phyloP scores from a whole-genome alignment of 1,139 yeast species.

The Lodderomyces metapsilosis region DNA sequence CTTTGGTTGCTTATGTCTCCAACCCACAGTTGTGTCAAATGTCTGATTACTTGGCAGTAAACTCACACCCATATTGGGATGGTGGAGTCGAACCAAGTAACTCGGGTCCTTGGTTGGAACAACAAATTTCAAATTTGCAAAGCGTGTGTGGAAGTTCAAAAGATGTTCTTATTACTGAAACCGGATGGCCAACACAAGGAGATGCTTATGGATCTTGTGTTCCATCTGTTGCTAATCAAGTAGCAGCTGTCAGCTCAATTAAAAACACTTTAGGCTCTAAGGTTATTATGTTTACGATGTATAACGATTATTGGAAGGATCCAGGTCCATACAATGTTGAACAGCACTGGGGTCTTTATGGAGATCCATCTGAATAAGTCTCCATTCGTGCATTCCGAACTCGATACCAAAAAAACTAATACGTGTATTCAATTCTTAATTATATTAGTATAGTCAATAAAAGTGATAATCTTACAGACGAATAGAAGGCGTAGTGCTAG shows the following conservation, averaged over 20 bases:
- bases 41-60: slow-evolving; percentile 79
- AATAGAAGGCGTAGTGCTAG: no score
- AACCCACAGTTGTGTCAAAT: slow-evolving; percentile 69
- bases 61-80: slow-evolving; percentile 81
- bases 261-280: slow-evolving; percentile 52
- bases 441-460: slow-evolving; percentile 2
- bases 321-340: slow-evolving; percentile 68
- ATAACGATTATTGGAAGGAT: slow-evolving; percentile 75
- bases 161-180: slow-evolving; percentile 63
- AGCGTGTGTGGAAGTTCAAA: slow-evolving; percentile 63
- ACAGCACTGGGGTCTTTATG: slow-evolving; percentile 68
- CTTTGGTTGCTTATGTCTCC: slow-evolving; percentile 69
- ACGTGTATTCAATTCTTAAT: background rate
- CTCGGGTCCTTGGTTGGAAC: slow-evolving; percentile 69
- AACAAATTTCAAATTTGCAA: slow-evolving; percentile 66
- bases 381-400: background rate
- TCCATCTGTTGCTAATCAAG: slow-evolving; percentile 65
- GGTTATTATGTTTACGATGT: slow-evolving; percentile 67
- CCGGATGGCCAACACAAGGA: slow-evolving; percentile 84
- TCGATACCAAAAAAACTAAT: background rate
- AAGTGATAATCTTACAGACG: background rate
- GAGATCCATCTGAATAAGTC: slow-evolving; percentile 21
- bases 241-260: slow-evolving; percentile 58
- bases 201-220: slow-evolving; percentile 63
- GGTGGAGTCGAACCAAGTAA: slow-evolving; percentile 61